phyloP scores from a whole-genome alignment of 2,329 filamentous ascomycete genomes.

The Diplodia seriata region DNA sequence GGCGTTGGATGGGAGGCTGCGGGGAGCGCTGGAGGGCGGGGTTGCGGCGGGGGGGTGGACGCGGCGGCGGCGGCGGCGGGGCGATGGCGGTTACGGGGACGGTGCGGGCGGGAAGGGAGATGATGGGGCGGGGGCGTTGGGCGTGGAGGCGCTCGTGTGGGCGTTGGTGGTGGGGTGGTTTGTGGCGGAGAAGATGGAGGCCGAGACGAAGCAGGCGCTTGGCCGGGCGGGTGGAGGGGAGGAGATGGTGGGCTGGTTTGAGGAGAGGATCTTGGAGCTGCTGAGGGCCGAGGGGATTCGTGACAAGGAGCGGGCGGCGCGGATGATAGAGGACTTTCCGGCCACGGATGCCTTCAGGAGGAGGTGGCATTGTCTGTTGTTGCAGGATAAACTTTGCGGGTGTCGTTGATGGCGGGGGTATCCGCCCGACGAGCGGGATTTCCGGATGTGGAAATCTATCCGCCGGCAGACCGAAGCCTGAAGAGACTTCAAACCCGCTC shows the following conservation, averaged over 20 bases:
- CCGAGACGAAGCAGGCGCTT: too few species aligned
- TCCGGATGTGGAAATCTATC: not conserved
- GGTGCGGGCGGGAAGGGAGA: not conserved
- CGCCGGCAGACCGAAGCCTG: too few species aligned
- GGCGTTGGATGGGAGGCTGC: not conserved
- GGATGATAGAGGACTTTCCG: not conserved
- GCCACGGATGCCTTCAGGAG: not conserved
- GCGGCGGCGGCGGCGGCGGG: too few species aligned
- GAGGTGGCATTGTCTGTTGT: not conserved
- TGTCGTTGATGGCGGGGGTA: not conserved
- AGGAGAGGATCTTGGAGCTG: not conserved
- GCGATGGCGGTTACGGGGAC: too few species aligned
- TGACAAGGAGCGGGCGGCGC: not conserved
- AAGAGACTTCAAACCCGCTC: too few species aligned
- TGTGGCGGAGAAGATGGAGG: not conserved
- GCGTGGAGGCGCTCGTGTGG: not conserved
- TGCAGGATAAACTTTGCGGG: not conserved
- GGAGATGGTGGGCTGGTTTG: not conserved
- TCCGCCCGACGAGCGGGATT: not conserved
- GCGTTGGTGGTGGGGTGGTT: not conserved
- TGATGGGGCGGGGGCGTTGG: not conserved
- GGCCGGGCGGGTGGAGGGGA: not conserved
- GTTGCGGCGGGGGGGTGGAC: not conserved
- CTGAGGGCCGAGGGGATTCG: not conserved
- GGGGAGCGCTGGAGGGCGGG: not conserved